Evolutionary conservation across 176 grass and related monocot species (phyloP).

Genomic region (Themeda triandra): DNA sequence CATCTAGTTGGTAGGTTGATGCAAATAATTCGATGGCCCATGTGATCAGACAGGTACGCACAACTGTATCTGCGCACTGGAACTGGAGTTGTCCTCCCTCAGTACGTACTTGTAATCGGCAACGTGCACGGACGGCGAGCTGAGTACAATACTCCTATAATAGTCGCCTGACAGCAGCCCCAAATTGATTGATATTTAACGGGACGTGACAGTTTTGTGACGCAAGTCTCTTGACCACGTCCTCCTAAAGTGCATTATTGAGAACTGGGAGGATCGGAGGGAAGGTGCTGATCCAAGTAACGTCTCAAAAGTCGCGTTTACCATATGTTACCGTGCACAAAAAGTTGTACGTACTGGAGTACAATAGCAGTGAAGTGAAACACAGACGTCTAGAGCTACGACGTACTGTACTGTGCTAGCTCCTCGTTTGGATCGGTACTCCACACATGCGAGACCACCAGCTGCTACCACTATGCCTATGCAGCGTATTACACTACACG

Average conservation of each 20-base stretch:
- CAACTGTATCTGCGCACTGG: not conserved
- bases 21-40: constrained; percentile 25
- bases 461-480: not conserved
- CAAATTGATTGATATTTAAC: constrained; percentile 1
- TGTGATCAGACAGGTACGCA: constrained; percentile 28
- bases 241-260: not conserved
- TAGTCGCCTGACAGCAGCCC: not conserved
- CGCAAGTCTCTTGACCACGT: not conserved
- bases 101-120: not conserved
- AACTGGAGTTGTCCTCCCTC: no score
- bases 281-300: constrained; percentile 15
- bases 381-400: not conserved
- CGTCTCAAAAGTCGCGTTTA: constrained; percentile 5
- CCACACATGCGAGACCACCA: no score
- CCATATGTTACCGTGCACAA: not conserved
- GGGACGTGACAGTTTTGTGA: not conserved
- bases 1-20: not conserved
- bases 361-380: not conserved
- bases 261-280: not conserved
- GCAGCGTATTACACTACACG: not conserved
- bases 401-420: not conserved
- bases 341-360: not conserved
- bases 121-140: constrained; percentile 1
- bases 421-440: not conserved
- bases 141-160: not conserved